A percentile compares a stretch with the other conserved stretches of the same genome.
phyloP scores from a whole-genome alignment of 176 grass and related monocot species.

The Pontederia paniculata region DNA sequence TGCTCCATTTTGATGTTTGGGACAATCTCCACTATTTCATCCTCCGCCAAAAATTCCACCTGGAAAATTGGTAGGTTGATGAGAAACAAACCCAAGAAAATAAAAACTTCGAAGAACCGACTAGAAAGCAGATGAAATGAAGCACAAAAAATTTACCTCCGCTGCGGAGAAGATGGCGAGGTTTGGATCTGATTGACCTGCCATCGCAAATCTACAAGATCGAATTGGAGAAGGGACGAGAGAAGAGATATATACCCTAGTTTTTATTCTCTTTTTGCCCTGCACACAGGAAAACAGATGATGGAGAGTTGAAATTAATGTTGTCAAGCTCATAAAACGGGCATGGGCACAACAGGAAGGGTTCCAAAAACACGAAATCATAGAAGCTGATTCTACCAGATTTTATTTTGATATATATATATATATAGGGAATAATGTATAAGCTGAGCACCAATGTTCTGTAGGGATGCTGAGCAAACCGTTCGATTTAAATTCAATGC shows the following conservation, averaged over 20 bases:
- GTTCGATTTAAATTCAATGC: too few relatives aligned
- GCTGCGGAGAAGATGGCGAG: constrained; percentile 65
- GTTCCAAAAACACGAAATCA: too few relatives aligned
- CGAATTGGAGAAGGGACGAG: not conserved
- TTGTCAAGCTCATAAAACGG: too few relatives aligned
- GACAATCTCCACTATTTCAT: constrained; percentile 61
- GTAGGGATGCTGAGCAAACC: too few relatives aligned
- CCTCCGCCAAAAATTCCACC: constrained; percentile 87
- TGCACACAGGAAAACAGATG: too few relatives aligned
- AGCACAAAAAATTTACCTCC: constrained; percentile 29
- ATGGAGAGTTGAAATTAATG: too few relatives aligned
- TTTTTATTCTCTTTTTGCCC: too few relatives aligned
- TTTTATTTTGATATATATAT: too few relatives aligned
- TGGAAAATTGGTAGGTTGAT: not conserved
- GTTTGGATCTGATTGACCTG: constrained; percentile 51
- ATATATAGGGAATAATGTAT: too few relatives aligned
- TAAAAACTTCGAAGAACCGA: not conserved
- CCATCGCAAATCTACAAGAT: constrained; percentile 8
- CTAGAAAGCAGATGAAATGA: not conserved
- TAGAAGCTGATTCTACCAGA: too few relatives aligned
- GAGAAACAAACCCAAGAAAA: not conserved
- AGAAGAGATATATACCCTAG: not conserved
- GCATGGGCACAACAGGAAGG: too few relatives aligned
- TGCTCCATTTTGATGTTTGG: constrained; percentile 73
- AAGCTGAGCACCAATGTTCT: too few relatives aligned